Conservation (phyloP, 2,329 filamentous ascomycete species). For the Penicillium sp. region DNA sequence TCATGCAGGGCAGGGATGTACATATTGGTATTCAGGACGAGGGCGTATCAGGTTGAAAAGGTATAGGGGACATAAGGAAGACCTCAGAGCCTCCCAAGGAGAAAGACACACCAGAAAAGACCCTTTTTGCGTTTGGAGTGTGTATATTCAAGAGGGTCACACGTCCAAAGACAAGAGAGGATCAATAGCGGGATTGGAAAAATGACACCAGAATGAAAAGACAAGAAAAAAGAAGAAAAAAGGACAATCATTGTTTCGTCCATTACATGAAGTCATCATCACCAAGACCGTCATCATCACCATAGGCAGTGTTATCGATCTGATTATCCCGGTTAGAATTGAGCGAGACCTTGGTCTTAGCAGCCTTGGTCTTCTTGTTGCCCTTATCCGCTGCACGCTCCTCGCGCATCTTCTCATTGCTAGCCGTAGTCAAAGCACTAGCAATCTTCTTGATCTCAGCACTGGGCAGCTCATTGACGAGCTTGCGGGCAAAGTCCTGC, state of each 20-base stretch:
- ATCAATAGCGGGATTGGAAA: not conserved
- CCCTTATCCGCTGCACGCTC: conserved; percentile 94
- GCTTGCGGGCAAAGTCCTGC: conserved; percentile 84
- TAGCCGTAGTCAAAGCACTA: conserved; percentile 80
- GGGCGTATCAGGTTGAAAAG: not conserved
- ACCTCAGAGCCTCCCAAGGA: not conserved
- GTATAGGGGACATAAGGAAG: not conserved
- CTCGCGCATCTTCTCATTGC: conserved; percentile 98
- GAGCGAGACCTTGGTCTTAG: conserved; percentile 89
- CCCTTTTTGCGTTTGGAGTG: conserved; percentile 1
- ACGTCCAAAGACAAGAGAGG: not conserved
- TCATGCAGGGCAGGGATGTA: not conserved
- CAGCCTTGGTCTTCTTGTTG: conserved; percentile 94
- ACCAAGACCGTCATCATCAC: conserved; percentile 83
- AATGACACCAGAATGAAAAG: conserved; percentile 1
- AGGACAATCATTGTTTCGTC: conserved; percentile 9
- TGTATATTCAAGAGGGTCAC: conserved; percentile 15
- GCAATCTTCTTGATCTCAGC: conserved; percentile 97
- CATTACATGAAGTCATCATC: conserved; percentile 54
- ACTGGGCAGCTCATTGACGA: conserved; percentile 83
- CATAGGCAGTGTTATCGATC: conserved; percentile 76
- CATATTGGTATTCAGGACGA: not conserved
- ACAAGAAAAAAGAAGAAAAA: conserved; percentile 17
- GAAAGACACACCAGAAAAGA: not conserved
- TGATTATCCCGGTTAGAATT: conserved; percentile 62